A percentile compares a stretch with the other conserved stretches of the same genome.
Conservation (phyloP, 495 filamentous ascomycete species). For the Hypomontagnella monticulosa region DNA sequence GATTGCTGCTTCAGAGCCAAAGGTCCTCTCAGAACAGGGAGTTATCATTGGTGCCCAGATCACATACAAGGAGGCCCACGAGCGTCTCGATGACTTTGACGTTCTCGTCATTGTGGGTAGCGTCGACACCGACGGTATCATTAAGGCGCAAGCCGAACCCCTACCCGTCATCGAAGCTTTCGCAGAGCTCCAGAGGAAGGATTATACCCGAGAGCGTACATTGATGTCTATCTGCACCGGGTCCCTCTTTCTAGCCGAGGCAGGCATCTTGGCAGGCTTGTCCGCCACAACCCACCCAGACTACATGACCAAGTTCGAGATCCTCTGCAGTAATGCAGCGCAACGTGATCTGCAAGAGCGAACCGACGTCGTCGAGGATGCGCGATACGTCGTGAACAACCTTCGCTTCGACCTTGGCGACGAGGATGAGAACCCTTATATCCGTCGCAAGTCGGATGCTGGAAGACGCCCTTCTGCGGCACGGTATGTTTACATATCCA, state of each 20-base stretch:
- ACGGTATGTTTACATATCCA: constrained; percentile 53
- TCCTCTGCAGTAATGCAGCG: constrained; percentile 71
- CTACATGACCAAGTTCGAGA: constrained; percentile 70
- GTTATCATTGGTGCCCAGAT: constrained; percentile 79
- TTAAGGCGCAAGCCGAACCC: constrained; percentile 69
- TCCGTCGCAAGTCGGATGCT: constrained; percentile 71
- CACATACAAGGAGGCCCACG: constrained; percentile 70
- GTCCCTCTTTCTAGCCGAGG: constrained; percentile 73
- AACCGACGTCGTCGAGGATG: constrained; percentile 76
- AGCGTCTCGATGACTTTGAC: constrained; percentile 73
- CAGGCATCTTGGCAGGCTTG: constrained; percentile 75
- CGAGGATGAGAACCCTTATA: constrained; percentile 78
- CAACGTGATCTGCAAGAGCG: constrained; percentile 65
- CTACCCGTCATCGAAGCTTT: constrained; percentile 71
- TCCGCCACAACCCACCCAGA: constrained; percentile 77
- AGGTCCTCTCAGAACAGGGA: constrained; percentile 73
- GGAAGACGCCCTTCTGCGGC: constrained; percentile 68
- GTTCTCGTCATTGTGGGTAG: constrained; percentile 76
- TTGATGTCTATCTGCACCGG: constrained; percentile 82
- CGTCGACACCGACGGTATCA: constrained; percentile 54
- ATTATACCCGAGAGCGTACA: constrained; percentile 75
- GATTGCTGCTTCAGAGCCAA: constrained; percentile 66
- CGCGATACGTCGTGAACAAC: constrained; percentile 84
- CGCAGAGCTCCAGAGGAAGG: constrained; percentile 71
- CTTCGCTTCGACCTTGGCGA: constrained; percentile 78